Conservation (phyloP, 305 asterid species). For the Andrographis paniculata region DNA sequence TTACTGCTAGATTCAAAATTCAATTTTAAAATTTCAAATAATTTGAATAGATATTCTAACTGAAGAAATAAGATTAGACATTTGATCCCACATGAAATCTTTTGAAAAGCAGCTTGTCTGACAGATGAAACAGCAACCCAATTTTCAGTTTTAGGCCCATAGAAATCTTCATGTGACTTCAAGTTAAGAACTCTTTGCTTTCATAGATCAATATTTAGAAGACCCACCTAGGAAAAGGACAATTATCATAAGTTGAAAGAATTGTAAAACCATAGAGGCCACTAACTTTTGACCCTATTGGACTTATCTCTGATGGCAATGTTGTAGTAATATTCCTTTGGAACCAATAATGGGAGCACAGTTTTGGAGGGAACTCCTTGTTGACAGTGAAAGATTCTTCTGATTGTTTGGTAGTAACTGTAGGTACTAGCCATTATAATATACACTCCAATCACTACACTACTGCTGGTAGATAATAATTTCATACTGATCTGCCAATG, state of each 20-base stretch:
- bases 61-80: no score
- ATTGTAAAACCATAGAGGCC: not conserved
- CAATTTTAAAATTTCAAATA: no score
- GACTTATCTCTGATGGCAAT: not conserved
- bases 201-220: no score
- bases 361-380: conserved; percentile 19
- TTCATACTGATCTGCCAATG: no score
- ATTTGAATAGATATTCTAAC: no score
- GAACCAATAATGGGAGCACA: conserved; percentile 13
- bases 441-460: not conserved
- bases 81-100: no score
- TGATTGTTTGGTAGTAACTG: conserved; percentile 16
- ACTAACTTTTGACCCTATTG: not conserved
- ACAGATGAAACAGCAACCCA: no score
- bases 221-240: not conserved
- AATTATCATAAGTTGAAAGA: not conserved
- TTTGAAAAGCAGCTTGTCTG: no score
- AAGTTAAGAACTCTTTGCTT: no score
- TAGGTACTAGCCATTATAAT: conserved; percentile 7
- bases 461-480: conserved; percentile 4
- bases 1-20: no score
- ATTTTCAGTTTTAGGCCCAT: no score
- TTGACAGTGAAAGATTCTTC: conserved; percentile 15
- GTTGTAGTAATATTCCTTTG: conserved; percentile 4
- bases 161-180: no score